Base-by-base conservation (phyloP, 331 rosid genomes). In the Quercus lobata region DNA sequence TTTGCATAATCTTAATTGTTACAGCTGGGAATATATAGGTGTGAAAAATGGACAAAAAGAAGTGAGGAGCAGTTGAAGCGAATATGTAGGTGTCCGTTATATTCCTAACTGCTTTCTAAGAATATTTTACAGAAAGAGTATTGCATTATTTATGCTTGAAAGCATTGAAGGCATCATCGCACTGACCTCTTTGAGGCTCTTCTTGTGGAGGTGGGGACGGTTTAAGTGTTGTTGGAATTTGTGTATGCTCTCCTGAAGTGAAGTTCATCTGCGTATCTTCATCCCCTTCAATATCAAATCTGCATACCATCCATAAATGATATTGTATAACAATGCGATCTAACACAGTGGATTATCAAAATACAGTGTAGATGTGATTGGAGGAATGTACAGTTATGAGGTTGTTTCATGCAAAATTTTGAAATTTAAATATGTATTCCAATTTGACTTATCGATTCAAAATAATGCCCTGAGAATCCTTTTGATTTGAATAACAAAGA, bases 251-350 rank as follows among this genome's bases (percentile, higher is more conserved):
- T 78, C 75, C 87, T 22, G 88, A 82, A 57, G 90, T 46, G 83
- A 75, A 77, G 63, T 93, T 85, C 27, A 77, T 55, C 22, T 80
- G 89, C 35, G 86, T 85, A 63, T 83, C 97, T 5, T 88, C 94
- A 27, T 93, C 94, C 37, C 84, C 92, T 84, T 88, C 92, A 25
- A 87, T 89, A 65, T 93, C 98, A 87, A 95, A 92, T 87, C 99
- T 95, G 83, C 58, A 46, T 57, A 75, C 30, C 52, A 74, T 82
- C 72, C 61, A 74, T 56, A 79, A 55, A 21, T 69, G 70, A 44
- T 30, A 58, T 63, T 4, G 4, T 34, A 25, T 30, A 73, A 68
- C 60, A 46, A 63, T 10, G 41, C 24, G 22, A 65, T 25, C 55
- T 34, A 34, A 27, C 29, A 62, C 65, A 77, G 62, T 22, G 46